phyloP scores from a whole-genome alignment of 2,329 filamentous ascomycete genomes.

The Periglandula ipomoeae region DNA sequence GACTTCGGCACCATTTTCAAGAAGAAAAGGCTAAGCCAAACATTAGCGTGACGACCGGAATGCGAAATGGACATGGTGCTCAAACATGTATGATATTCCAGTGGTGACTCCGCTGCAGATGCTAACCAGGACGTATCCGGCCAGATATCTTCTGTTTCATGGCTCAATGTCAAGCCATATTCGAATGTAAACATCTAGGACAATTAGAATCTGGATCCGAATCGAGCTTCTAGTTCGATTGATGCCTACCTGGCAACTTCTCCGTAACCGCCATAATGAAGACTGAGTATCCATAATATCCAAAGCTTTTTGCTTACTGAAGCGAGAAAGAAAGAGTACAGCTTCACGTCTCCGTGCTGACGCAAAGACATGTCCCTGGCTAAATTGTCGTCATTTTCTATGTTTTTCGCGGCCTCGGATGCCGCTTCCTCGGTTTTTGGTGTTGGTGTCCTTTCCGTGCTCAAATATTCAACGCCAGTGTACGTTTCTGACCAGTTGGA shows the following conservation, averaged over 20 bases:
- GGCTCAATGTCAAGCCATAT: constrained; percentile 1
- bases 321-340: too few species aligned
- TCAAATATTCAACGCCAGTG: too few species aligned
- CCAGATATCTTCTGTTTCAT: neutral
- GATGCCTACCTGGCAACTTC: neutral
- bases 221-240: neutral
- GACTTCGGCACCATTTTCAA: neutral
- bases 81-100: neutral
- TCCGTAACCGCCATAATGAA: neutral
- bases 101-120: neutral
- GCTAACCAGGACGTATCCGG: neutral
- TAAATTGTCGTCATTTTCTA: too few species aligned
- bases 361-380: too few species aligned
- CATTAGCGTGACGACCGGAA: too few species aligned
- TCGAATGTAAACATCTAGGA: constrained; percentile 1
- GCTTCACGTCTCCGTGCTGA: too few species aligned
- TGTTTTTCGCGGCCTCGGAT: too few species aligned
- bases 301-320: too few species aligned
- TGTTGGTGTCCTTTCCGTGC: too few species aligned
- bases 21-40: neutral
- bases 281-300: too few species aligned
- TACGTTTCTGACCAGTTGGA: neutral
- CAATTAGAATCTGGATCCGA: neutral
- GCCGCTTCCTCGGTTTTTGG: too few species aligned
- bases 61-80: too few species aligned